A percentile compares a stretch with the other conserved stretches of the same genome.
Conservation (phyloP, 306 rosid species). For the Prunus dulcis region DNA sequence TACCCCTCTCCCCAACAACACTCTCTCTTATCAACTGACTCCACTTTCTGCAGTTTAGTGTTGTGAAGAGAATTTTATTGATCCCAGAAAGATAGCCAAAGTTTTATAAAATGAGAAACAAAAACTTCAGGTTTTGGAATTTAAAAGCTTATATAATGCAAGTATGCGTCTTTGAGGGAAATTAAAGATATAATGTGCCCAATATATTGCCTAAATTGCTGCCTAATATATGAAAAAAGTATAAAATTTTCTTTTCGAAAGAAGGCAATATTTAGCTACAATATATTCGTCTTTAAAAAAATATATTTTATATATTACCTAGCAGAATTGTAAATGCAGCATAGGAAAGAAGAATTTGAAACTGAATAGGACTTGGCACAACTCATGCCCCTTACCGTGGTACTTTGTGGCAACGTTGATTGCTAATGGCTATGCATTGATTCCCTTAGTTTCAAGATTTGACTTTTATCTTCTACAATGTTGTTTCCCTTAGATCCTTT, state of each 20-base stretch:
- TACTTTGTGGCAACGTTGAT: neutral
- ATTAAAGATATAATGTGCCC: neutral
- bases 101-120: neutral
- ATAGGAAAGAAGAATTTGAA: neutral
- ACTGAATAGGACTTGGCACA: neutral
- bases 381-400: neutral
- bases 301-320: neutral
- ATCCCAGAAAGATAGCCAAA: neutral
- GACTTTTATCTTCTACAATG: neutral
- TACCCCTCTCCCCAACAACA: neutral
- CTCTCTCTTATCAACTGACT: neutral
- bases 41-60: neutral
- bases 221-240: neutral
- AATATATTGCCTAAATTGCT: neutral
- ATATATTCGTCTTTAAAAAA: neutral
- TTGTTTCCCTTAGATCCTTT: neutral
- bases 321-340: neutral
- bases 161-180: neutral
- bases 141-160: neutral
- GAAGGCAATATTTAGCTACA: neutral
- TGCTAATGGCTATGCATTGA: neutral
- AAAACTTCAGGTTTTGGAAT: neutral
- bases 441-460: neutral
- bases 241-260: neutral
- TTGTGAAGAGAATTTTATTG: neutral